These are phyloP conservation scores for Corymbia citriodora DNA, from an alignment of 441 rosid genomes.

Conservation along the genomic window DNA sequence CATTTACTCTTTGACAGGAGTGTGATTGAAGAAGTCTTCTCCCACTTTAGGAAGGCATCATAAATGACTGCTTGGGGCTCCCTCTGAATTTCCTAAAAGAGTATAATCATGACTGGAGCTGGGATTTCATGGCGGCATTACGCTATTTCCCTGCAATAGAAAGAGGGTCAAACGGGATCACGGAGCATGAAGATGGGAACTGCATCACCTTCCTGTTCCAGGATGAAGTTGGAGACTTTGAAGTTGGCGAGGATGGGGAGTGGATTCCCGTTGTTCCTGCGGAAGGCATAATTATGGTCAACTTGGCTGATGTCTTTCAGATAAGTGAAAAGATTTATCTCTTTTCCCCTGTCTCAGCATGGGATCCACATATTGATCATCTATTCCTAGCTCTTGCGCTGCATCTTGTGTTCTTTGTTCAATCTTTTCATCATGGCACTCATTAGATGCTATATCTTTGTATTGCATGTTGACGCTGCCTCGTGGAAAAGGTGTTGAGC, in stretches of 20 bases:
- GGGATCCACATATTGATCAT: neutral
- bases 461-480: neutral
- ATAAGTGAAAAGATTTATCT: neutral
- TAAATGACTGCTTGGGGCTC: slow-evolving; percentile 36
- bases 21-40: slow-evolving; percentile 34
- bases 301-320: slow-evolving; percentile 43
- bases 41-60: slow-evolving; percentile 23
- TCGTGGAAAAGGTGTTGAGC: slow-evolving; percentile 30
- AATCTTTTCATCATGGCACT: neutral
- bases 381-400: neutral
- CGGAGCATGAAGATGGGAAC: slow-evolving; percentile 42
- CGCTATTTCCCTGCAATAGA: slow-evolving; percentile 36
- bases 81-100: slow-evolving; percentile 31
- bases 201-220: slow-evolving; percentile 47
- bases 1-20: slow-evolving; percentile 7
- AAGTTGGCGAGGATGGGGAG: slow-evolving; percentile 28
- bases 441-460: neutral
- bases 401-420: neutral
- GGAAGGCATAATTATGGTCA: slow-evolving; percentile 27
- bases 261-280: slow-evolving; percentile 39
- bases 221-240: slow-evolving; percentile 42
- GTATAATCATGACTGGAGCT: slow-evolving; percentile 41
- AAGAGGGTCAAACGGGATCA: slow-evolving; percentile 28
- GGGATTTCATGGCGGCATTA: slow-evolving; percentile 36
- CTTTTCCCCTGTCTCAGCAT: neutral